Percentiles rank a stretch among this genome's conserved stretches.
These are phyloP conservation scores for Trametes punicea DNA, from an alignment of 768 basidiomycete genomes.

Conservation along the genomic window DNA sequence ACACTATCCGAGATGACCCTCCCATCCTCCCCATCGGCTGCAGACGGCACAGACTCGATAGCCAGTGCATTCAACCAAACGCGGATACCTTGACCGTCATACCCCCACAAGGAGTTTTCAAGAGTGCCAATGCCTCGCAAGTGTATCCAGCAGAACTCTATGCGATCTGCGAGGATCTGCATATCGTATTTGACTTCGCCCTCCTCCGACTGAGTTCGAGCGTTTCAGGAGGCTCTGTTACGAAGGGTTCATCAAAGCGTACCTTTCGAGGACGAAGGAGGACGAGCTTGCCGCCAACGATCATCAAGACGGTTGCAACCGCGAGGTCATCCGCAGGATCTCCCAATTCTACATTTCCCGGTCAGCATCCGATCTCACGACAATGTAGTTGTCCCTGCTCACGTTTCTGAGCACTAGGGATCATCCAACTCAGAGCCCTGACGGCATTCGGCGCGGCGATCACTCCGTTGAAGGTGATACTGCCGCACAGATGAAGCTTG, in stretches of 20 bases:
- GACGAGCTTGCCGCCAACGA: slow-evolving; percentile 89
- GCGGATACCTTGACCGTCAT: slow-evolving; percentile 83
- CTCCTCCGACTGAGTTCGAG: slow-evolving; percentile 60
- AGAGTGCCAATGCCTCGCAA: slow-evolving; percentile 87
- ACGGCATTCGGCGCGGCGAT: slow-evolving; percentile 82
- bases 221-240: neutral
- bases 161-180: slow-evolving; percentile 94
- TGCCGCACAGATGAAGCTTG: slow-evolving; percentile 87
- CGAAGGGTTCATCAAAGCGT: neutral
- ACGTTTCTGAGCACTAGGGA: slow-evolving; percentile 92
- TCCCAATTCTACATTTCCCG: slow-evolving; percentile 68
- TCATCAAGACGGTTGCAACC: slow-evolving; percentile 93
- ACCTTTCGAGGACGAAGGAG: slow-evolving; percentile 88
- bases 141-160: slow-evolving; percentile 99
- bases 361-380: neutral
- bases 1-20: slow-evolving; percentile 36
- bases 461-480: slow-evolving; percentile 90
- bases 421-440: slow-evolving; percentile 94
- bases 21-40: slow-evolving; percentile 29
- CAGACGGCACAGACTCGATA: slow-evolving; percentile 60
- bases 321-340: slow-evolving; percentile 91
- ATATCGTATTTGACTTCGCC: slow-evolving; percentile 96
- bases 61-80: slow-evolving; percentile 96
- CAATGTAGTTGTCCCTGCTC: slow-evolving; percentile 28
- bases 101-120: slow-evolving; percentile 98